phyloP scores from a whole-genome alignment of 495 filamentous ascomycete genomes.

The Daldinia concentrica region DNA sequence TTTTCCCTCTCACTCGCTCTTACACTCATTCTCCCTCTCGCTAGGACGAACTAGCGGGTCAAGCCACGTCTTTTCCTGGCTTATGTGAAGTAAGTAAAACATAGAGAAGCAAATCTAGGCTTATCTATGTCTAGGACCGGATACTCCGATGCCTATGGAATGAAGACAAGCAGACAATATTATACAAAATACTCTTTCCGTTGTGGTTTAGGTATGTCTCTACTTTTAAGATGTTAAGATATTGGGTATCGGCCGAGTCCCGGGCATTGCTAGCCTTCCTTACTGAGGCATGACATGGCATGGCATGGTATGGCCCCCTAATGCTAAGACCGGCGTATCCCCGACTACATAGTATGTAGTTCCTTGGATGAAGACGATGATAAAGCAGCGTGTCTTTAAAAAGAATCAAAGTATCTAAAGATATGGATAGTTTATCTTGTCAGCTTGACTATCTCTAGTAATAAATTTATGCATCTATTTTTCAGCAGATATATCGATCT shows the following conservation, averaged over 20 bases:
- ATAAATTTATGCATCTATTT: not conserved
- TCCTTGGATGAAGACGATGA: not conserved
- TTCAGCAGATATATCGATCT: slow-evolving; percentile 29
- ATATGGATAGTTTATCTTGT: not conserved
- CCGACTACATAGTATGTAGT: too few relatives aligned
- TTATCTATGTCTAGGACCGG: slow-evolving; percentile 15
- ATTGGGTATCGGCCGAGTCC: not conserved
- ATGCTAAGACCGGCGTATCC: not conserved
- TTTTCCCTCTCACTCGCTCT: not conserved
- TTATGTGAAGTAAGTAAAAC: not conserved
- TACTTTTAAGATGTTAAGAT: not conserved
- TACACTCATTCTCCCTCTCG: not conserved
- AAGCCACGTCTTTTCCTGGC: slow-evolving; percentile 20
- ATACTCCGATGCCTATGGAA: slow-evolving; percentile 10
- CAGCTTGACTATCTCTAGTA: not conserved
- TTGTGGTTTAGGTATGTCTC: not conserved
- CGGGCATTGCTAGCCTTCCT: not conserved
- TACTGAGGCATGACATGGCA: too few relatives aligned
- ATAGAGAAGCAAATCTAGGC: slow-evolving; percentile 3
- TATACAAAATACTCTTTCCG: not conserved
- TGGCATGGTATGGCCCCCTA: not conserved
- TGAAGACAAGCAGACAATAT: not conserved
- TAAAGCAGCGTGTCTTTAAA: not conserved
- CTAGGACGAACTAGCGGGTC: slow-evolving; percentile 10
- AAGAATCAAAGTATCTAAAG: not conserved